Percentiles rank a stretch among this genome's conserved stretches.
Evolutionary conservation across 768 basidiomycete species (phyloP).

Genomic region (Holtermanniella nyarrowii): DNA sequence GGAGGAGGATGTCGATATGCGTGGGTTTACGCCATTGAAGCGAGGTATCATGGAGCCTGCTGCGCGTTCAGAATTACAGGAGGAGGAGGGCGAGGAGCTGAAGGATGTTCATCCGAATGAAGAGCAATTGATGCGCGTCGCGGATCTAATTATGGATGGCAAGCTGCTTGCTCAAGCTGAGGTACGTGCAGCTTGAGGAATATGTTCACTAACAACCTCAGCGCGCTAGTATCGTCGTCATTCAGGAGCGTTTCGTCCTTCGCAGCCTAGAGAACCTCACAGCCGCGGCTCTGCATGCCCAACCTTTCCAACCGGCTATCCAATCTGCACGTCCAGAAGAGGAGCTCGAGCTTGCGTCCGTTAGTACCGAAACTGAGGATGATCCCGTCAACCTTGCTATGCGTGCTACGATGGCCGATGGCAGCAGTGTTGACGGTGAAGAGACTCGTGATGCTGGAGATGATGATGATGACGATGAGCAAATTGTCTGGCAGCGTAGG

Average conservation of each 20-base stretch:
- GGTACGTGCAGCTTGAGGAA: conserved; percentile 43
- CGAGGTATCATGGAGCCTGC: conserved; percentile 45
- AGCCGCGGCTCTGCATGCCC: neutral
- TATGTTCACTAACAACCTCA: neutral
- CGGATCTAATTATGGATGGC: conserved; percentile 69
- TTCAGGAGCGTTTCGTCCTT: neutral
- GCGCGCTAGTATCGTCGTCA: neutral
- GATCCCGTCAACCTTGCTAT: conserved; percentile 59
- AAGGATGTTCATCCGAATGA: conserved; percentile 71
- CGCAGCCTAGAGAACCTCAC: neutral
- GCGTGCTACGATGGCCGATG: conserved; percentile 52
- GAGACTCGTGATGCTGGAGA: conserved; percentile 47
- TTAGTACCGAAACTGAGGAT: conserved; percentile 65
- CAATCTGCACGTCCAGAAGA: conserved; percentile 44
- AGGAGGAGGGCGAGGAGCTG: neutral
- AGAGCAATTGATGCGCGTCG: conserved; percentile 87
- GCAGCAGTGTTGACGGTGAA: conserved; percentile 45
- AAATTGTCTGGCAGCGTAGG: conserved; percentile 51
- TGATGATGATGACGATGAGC: conserved; percentile 51
- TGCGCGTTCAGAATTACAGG: neutral
- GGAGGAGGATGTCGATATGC: conserved; percentile 83
- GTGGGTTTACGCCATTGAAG: conserved; percentile 74
- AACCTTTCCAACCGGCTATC: no score
- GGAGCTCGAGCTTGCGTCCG: conserved; percentile 56
- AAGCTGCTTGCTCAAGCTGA: conserved; percentile 54